Evolutionary conservation across 805 yeast species (phyloP).

Genomic region (Schwanniomyces polymorphus): DNA sequence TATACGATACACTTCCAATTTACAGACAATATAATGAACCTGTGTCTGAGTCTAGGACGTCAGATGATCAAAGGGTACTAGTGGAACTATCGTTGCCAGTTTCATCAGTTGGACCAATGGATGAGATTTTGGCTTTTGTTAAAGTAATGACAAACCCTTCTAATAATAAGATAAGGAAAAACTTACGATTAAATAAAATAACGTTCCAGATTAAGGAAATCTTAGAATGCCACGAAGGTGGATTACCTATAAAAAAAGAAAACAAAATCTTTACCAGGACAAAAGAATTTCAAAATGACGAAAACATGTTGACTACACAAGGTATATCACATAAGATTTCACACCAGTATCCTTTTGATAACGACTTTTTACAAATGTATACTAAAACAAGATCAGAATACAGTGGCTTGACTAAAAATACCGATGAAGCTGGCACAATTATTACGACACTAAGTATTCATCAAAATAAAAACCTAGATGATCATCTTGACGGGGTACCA

Average conservation of each 20-base stretch:
- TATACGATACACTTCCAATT: conserved; percentile 58
- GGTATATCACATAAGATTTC: conserved; percentile 24
- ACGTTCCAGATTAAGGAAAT: conserved; percentile 52
- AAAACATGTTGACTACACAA: conserved; percentile 22
- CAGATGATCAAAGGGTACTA: conserved; percentile 50
- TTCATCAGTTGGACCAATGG: conserved; percentile 61
- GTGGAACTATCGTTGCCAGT: conserved; percentile 49
- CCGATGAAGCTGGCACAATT: conserved; percentile 5
- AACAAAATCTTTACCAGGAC: conserved; percentile 35
- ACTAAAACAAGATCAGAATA: not conserved
- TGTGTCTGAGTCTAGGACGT: conserved; percentile 39
- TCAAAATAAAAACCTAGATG: conserved; percentile 20
- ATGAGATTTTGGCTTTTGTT: conserved; percentile 39
- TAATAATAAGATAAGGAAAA: conserved; percentile 26
- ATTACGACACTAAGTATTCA: conserved; percentile 17
- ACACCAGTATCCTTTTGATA: conserved; percentile 32
- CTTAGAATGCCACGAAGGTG: conserved; percentile 53
- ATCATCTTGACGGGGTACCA: conserved; percentile 39
- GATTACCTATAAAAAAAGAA: conserved; percentile 49
- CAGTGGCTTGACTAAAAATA: conserved; percentile 2
- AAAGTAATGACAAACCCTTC: conserved; percentile 42
- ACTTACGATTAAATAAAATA: conserved; percentile 43
- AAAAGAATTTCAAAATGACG: conserved; percentile 21
- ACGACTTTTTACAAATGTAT: conserved; percentile 32
- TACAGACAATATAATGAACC: conserved; percentile 57